phyloP scores from a whole-genome alignment of 2,329 filamentous ascomycete species.

The Bipolaris cookei region DNA sequence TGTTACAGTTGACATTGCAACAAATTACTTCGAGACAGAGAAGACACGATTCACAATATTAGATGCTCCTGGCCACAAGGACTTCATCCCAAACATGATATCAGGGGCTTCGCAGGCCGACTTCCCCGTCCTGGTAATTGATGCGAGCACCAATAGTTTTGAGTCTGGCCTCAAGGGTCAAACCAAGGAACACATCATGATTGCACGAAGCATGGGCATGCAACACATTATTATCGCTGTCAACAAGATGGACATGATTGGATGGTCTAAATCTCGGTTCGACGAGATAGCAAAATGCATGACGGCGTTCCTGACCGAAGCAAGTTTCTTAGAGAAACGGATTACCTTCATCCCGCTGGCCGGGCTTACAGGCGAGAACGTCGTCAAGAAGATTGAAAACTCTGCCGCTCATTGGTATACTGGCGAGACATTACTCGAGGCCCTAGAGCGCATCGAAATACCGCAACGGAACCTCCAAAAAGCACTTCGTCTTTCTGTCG shows the following conservation, averaged over 20 bases:
- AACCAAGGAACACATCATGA: slow-evolving; percentile 88
- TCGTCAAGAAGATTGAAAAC: slow-evolving; percentile 66
- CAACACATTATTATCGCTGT: slow-evolving; percentile 86
- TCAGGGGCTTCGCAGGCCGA: slow-evolving; percentile 95
- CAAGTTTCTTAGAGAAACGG: slow-evolving; percentile 82
- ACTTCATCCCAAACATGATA: slow-evolving; percentile 99
- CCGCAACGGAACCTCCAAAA: slow-evolving; percentile 73
- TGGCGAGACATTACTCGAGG: slow-evolving; percentile 78
- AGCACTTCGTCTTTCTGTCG: slow-evolving; percentile 84
- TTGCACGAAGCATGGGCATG: slow-evolving; percentile 89
- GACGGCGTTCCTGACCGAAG: slow-evolving; percentile 77
- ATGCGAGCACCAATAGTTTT: slow-evolving; percentile 87
- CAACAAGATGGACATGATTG: slow-evolving; percentile 90
- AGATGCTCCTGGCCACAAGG: slow-evolving; percentile 90
- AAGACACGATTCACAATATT: slow-evolving; percentile 89
- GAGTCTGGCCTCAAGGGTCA: slow-evolving; percentile 93
- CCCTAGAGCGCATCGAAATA: slow-evolving; percentile 82
- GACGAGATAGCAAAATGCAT: slow-evolving; percentile 85
- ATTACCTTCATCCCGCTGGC: slow-evolving; percentile 89
- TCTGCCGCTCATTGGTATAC: slow-evolving; percentile 73
- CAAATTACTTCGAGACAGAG: slow-evolving; percentile 90
- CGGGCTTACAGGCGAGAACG: slow-evolving; percentile 86
- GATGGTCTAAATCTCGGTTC: slow-evolving; percentile 83
- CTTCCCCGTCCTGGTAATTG: slow-evolving; percentile 92
- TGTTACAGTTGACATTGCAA: slow-evolving; percentile 96